phyloP scores from a whole-genome alignment of 2,329 filamentous ascomycete species.

The Microcyclospora pomicola region DNA sequence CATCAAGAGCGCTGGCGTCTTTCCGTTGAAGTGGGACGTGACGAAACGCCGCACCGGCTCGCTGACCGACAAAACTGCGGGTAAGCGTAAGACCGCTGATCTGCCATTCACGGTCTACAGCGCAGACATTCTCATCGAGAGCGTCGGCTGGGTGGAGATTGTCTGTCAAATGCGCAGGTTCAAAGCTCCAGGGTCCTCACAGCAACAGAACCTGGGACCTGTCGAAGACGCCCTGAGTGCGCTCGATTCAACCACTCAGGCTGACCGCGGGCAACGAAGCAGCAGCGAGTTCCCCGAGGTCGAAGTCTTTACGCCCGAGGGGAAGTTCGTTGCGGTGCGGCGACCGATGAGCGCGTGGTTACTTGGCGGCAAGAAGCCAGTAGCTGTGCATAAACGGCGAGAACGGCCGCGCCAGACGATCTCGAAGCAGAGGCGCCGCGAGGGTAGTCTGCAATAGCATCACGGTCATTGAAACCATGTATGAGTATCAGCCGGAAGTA shows the following conservation, averaged over 20 bases:
- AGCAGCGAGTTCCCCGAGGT: constrained; percentile 42
- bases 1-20: constrained; percentile 53
- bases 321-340: constrained; percentile 59
- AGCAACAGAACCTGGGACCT: constrained; percentile 4
- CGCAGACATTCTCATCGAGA: constrained; percentile 78
- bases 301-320: constrained; percentile 74
- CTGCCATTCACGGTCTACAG: constrained; percentile 70
- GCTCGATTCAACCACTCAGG: neutral
- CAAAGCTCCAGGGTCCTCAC: neutral
- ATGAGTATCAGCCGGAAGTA: no score
- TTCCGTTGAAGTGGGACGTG: constrained; percentile 66
- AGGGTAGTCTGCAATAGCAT: constrained; percentile 2
- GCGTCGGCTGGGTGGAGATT: constrained; percentile 86
- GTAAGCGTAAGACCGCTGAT: constrained; percentile 48
- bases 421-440: constrained; percentile 3
- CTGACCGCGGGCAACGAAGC: neutral
- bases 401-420: constrained; percentile 52
- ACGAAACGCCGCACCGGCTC: constrained; percentile 67
- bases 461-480: no score
- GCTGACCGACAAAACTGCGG: constrained; percentile 47
- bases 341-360: constrained; percentile 59
- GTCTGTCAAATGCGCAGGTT: constrained; percentile 57
- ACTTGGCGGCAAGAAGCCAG: constrained; percentile 32
- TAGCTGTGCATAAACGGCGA: constrained; percentile 30
- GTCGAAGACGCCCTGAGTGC: constrained; percentile 13